These are phyloP conservation scores for Ceratobasidium sp. DNA, from an alignment of 1,284 basidiomycete species.

Conservation along the genomic window DNA sequence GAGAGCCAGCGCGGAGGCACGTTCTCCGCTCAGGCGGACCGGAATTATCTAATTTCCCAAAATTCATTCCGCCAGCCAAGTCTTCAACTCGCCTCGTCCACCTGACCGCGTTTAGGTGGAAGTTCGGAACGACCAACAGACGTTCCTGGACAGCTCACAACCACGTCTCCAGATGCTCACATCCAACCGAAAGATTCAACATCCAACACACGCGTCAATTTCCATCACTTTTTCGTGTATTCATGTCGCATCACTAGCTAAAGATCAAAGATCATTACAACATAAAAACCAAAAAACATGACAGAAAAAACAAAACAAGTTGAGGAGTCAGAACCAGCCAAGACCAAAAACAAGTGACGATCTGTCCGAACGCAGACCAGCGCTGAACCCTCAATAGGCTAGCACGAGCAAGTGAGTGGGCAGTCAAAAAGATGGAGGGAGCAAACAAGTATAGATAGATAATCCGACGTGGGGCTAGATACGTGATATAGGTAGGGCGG, in stretches of 20 bases:
- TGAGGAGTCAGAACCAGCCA: constrained; percentile 27
- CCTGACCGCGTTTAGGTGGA: constrained; percentile 3
- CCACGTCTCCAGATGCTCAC: too few relatives aligned
- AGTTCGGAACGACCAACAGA: background rate
- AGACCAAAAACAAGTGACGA: constrained; percentile 23
- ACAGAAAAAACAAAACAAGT: constrained; percentile 18
- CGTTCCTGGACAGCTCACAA: too few relatives aligned
- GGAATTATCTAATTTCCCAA: constrained; percentile 13
- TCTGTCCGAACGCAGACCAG: constrained; percentile 34
- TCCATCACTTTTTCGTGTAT: constrained; percentile 34
- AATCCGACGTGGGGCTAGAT: constrained; percentile 41
- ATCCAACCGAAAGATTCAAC: too few relatives aligned
- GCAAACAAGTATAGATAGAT: constrained; percentile 17
- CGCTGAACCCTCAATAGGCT: constrained; percentile 5
- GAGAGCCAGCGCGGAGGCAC: constrained; percentile 33
- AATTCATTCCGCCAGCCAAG: background rate
- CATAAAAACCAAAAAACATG: constrained; percentile 33
- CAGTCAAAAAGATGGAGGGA: constrained; percentile 5
- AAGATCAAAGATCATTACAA: constrained; percentile 21
- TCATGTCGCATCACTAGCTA: constrained; percentile 27
- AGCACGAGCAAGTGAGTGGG: constrained; percentile 28
- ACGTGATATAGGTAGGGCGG: constrained; percentile 8
- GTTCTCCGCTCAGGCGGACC: constrained; percentile 34
- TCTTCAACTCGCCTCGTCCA: background rate
- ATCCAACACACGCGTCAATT: too few relatives aligned